A percentile compares a stretch with the other conserved stretches of the same genome.
Evolutionary conservation across 805 yeast genomes (phyloP).

Genomic region (Candida sithepensis): DNA sequence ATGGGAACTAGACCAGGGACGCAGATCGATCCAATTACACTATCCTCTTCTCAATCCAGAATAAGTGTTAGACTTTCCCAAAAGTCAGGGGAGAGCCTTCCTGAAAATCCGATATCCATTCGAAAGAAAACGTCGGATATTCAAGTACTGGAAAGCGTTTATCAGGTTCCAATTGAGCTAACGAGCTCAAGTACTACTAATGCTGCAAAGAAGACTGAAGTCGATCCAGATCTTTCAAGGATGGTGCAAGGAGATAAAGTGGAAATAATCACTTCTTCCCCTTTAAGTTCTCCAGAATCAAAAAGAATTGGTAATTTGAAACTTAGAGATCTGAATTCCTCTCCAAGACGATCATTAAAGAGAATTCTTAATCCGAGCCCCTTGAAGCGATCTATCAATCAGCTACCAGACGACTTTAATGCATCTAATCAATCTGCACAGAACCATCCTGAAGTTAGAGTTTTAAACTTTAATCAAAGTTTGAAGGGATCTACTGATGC

Average conservation of each 20-base stretch:
- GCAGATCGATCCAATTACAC: conserved; percentile 14
- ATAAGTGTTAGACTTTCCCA: background rate
- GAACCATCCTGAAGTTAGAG: background rate
- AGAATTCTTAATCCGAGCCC: conserved; percentile 2
- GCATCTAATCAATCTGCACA: background rate
- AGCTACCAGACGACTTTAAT: conserved; percentile 10
- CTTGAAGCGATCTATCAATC: conserved; percentile 9
- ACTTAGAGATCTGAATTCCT: conserved; percentile 5
- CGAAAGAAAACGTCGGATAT: conserved; percentile 9
- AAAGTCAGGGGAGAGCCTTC: background rate
- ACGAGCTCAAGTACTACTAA: conserved; percentile 2
- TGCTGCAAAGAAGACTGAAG: conserved; percentile 1
- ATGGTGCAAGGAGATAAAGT: background rate
- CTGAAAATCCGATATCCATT: background rate
- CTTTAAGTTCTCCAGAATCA: conserved; percentile 8
- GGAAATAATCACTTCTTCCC: conserved; percentile 21
- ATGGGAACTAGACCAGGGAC: conserved; percentile 7
- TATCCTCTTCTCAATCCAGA: conserved; percentile 9
- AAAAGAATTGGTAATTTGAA: background rate
- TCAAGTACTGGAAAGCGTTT: conserved; percentile 20
- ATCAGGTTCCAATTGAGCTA: conserved; percentile 11
- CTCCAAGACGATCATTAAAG: conserved; percentile 2
- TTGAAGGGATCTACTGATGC: background rate
- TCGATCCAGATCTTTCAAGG: background rate
- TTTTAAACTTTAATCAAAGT: background rate